Conservation (phyloP, 176 grass and related monocot genomes). For the Carex kokanica region DNA sequence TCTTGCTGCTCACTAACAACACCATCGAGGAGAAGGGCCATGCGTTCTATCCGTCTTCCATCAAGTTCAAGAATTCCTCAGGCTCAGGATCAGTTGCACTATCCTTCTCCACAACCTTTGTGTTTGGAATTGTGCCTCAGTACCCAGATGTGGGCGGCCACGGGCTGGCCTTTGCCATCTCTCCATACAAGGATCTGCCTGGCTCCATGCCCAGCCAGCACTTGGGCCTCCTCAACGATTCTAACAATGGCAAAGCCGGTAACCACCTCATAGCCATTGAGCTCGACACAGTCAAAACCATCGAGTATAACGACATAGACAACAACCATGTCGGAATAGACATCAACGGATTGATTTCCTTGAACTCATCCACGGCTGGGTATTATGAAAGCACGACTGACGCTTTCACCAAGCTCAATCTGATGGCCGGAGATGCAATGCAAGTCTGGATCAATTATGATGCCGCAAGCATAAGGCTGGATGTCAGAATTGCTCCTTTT, state of each 20-base stretch:
- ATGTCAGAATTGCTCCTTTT: conserved; percentile 40
- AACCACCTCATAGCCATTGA: conserved; percentile 55
- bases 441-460: conserved; percentile 53
- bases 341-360: conserved; percentile 36
- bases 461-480: conserved; percentile 4
- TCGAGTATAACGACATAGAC: conserved; percentile 47
- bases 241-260: conserved; percentile 25
- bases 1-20: conserved; percentile 42
- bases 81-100: not conserved
- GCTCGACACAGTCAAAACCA: conserved; percentile 47
- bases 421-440: conserved; percentile 34
- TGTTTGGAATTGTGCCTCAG: conserved; percentile 43
- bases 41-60: conserved; percentile 31
- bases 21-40: conserved; percentile 38
- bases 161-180: conserved; percentile 43
- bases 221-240: conserved; percentile 42
- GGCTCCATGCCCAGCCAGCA: conserved; percentile 36
- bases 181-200: conserved; percentile 33
- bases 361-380: conserved; percentile 20
- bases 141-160: conserved; percentile 40
- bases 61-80: not conserved
- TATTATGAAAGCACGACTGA: conserved; percentile 25
- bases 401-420: conserved; percentile 25
- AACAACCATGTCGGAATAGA: conserved; percentile 60
- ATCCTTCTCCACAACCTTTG: conserved; percentile 60